A percentile compares a stretch with the other conserved stretches of the same genome.
Conservation (phyloP, 257 asterid genomes). For the Anisodus acutangulus region DNA sequence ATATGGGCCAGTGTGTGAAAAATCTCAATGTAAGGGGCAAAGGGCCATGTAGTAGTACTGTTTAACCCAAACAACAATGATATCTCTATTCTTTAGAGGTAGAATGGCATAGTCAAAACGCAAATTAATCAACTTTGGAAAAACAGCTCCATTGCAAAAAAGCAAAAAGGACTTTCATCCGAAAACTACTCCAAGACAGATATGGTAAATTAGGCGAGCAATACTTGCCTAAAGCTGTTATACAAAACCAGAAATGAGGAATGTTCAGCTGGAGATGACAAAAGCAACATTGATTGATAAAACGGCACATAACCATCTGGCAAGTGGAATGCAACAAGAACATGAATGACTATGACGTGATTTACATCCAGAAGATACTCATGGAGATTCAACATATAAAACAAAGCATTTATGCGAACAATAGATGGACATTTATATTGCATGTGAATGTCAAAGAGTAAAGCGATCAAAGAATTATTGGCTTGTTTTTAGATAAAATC, state of each 20-base stretch:
- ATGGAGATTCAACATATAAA: conserved; percentile 1
- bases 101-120: neutral
- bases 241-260: conserved; percentile 24
- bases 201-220: neutral
- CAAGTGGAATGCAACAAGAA: conserved; percentile 12
- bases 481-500: neutral
- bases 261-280: conserved; percentile 5
- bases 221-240: conserved; percentile 8
- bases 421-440: neutral
- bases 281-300: neutral
- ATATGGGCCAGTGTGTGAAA: neutral
- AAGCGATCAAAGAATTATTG: neutral
- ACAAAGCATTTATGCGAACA: neutral
- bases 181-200: neutral
- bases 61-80: neutral
- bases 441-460: conserved; percentile 23
- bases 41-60: neutral
- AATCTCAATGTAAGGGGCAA: neutral
- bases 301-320: neutral
- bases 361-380: conserved; percentile 21
- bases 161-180: neutral
- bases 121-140: neutral
- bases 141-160: neutral
- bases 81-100: neutral
- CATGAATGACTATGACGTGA: neutral